Evolutionary conservation across 805 yeast genomes (phyloP).

Genomic region (Candida taoyuanica): DNA sequence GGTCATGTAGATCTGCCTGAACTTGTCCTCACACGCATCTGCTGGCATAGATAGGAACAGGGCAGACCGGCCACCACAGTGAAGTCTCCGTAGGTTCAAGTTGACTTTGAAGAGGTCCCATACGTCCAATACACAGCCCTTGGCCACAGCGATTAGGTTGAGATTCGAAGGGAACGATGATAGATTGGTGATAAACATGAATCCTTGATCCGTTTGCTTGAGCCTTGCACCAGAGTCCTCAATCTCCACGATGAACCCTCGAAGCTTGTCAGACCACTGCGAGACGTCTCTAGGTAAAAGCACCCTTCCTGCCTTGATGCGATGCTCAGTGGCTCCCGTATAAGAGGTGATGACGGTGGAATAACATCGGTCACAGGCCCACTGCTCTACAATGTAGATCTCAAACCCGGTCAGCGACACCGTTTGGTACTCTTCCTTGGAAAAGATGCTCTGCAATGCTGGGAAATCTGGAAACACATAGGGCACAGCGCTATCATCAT

Average conservation of each 20-base stretch:
- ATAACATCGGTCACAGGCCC: constrained; percentile 72
- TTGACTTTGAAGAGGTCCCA: constrained; percentile 63
- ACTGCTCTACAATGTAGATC: constrained; percentile 88
- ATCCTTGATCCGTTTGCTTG: constrained; percentile 56
- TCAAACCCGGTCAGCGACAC: constrained; percentile 70
- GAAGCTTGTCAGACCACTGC: constrained; percentile 39
- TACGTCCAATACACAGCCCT: constrained; percentile 44
- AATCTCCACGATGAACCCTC: constrained; percentile 60
- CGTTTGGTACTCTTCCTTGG: constrained; percentile 40
- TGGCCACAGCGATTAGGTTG: constrained; percentile 64
- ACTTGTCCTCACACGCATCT: constrained; percentile 76
- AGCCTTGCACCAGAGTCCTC: constrained; percentile 63
- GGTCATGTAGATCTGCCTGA: constrained; percentile 66
- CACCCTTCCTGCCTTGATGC: constrained; percentile 56
- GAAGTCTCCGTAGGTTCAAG: constrained; percentile 67
- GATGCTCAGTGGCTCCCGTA: constrained; percentile 77
- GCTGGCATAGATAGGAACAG: constrained; percentile 66
- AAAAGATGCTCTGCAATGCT: constrained; percentile 44
- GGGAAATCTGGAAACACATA: constrained; percentile 53
- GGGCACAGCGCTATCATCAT: constrained; percentile 9
- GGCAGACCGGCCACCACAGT: constrained; percentile 84
- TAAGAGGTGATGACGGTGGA: constrained; percentile 71
- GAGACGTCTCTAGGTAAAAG: constrained; percentile 36
- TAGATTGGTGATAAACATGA: constrained; percentile 76
- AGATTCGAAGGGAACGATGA: constrained; percentile 73